A percentile compares a stretch with the other conserved stretches of the same genome.
Conservation (phyloP, 306 rosid species). For the Hippophae gyantsensis region DNA sequence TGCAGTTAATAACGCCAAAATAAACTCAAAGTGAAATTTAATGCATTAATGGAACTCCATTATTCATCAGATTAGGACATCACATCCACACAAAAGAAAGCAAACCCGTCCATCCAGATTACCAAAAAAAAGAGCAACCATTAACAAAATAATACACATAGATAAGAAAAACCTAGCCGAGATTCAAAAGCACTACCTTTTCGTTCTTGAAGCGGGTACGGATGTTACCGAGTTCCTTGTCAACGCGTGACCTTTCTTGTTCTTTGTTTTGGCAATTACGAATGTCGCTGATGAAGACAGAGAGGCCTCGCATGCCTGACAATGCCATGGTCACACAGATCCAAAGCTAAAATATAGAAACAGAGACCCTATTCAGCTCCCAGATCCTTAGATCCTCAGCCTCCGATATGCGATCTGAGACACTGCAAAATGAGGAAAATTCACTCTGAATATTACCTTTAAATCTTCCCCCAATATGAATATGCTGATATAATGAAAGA, state of each 20-base stretch:
- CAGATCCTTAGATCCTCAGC: constrained; percentile 36
- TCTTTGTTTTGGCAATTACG: constrained; percentile 98
- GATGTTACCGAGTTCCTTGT: constrained; percentile 95
- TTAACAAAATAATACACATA: not conserved
- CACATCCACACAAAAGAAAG: constrained; percentile 2
- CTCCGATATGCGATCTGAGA: constrained; percentile 39
- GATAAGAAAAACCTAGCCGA: constrained; percentile 25
- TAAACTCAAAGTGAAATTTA: constrained; percentile 8
- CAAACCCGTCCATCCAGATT: no score
- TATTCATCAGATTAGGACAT: constrained; percentile 3
- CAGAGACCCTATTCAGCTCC: constrained; percentile 19
- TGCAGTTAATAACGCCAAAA: constrained; percentile 1
- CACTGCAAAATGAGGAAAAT: not conserved
- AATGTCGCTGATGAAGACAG: constrained; percentile 92
- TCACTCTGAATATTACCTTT: constrained; percentile 27
- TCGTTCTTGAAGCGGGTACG: constrained; percentile 98
- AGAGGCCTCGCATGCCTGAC: constrained; percentile 98
- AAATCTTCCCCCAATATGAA: constrained; percentile 9
- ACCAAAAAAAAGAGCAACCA: not conserved
- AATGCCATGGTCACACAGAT: constrained; percentile 79
- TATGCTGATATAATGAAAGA: constrained; percentile 11
- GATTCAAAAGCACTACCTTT: constrained; percentile 32
- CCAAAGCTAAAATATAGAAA: constrained; percentile 24
- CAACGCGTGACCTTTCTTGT: constrained; percentile 93
- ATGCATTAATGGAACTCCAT: not conserved